Base-by-base conservation (phyloP, 1,139 yeast genomes). In the Candida gigantensis region DNA sequence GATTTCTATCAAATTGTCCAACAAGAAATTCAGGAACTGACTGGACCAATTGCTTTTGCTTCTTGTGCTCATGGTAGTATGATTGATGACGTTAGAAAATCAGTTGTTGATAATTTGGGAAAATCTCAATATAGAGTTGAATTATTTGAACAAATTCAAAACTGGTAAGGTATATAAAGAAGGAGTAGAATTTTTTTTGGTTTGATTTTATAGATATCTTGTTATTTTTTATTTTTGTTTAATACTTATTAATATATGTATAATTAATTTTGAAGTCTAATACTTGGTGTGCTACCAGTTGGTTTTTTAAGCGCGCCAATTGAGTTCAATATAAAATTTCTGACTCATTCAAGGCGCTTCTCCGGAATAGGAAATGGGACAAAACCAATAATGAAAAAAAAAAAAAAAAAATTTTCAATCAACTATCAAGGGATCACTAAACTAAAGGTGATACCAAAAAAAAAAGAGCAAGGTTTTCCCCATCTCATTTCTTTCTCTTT, bases 1-100 rank as follows among this genome's bases (percentile, higher is more conserved):
- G 57, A 68, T 36, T 44, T 78, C 18, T 45, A 50, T 3, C 49
- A 45, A 1, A 40, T 75, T 11, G 62, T 77, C 3, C 45, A 45
- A 5, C 41, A 56, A 3, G 74, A 67, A 32, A 57, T 76, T 20
- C 34, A 49, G 28, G 46, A 55, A 28, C 36, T 57, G 18, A 39
- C 44, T 12, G 71, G 71, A 3, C 51, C 71, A 4, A 49, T 65
- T 41, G 73, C 68, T 0, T 51, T 68, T 42, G 59, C 62, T 24
- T 53, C 72, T 1, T 68, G 74, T 59, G 73, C 72, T 23, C 74
- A 68, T 46, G 62, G 62, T 10, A 44, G 62, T 10, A 62, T 67
- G 60, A 70, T 63, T 28, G 74, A 68, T 48, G 67, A 57, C 11
- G 50, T 62, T 32, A 63, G 74, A 58, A 55, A 50, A 35, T 50